Evolutionary conservation across 768 basidiomycete species (phyloP), one percentile per base, ranked within the genome.

Genomic region (Albatrellus ellisii): DNA sequence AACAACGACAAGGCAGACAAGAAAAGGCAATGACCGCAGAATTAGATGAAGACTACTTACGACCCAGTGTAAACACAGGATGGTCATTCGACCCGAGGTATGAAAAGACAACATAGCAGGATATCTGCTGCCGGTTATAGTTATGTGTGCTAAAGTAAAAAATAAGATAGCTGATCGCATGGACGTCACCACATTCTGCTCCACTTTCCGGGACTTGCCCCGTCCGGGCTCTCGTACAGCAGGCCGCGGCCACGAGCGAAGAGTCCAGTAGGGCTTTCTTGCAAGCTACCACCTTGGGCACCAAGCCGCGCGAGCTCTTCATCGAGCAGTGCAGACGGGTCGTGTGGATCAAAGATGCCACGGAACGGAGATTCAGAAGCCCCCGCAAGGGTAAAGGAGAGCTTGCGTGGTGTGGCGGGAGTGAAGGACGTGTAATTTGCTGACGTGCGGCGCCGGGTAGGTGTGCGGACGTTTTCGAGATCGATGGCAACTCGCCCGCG

Each of bases 191-290:
- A 59, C 34, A 47, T 50, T 6, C 53, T 48, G 26, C 64, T 60
- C 55, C 69, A 69, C 52, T 69, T 68, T 15, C 68, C 69, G 1
- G 78, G 77, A 51, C 75, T 77, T 26, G 67, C 52, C 46, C 68
- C 46, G 36, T 71, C 76, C n/a, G 84, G 84, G 55, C 82, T 85
- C 48, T 83, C 77, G 50, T 84, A 87, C 51, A 86, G 53, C 48
- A 80, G 52, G 26, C 69, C 67, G 22, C 65, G 64, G 68, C 48
- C 70, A 69, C 31, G 50, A 45, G 76, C 84, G 56, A 74, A 87
- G 38, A 84, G 52, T 1, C 82, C 80, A 0, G 61, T 67, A 0
- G 82, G 83, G 52, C 80, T 84, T 26, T 78, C 77, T 17, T 68
- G 68, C 22, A 57, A 52, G 4, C 46, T 46, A 18, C 40, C 43